These are phyloP conservation scores for Rachicladosporium sp. DNA, from an alignment of 2,329 filamentous ascomycete genomes.

Conservation along the genomic window DNA sequence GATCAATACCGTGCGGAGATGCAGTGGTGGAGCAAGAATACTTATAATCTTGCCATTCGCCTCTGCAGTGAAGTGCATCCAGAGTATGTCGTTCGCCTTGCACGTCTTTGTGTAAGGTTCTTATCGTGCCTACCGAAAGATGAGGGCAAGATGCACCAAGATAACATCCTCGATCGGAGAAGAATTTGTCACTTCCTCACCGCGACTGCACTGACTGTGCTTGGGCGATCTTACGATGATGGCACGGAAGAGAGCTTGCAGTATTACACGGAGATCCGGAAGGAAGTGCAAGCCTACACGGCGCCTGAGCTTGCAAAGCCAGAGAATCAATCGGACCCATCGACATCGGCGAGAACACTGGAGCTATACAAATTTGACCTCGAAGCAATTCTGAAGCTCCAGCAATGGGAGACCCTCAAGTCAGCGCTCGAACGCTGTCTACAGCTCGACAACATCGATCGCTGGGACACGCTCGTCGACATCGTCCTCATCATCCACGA, in stretches of 20 bases:
- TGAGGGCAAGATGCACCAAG: slow-evolving; percentile 7
- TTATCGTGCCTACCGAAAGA: slow-evolving; percentile 13
- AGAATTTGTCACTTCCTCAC: slow-evolving; percentile 62
- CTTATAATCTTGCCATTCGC: slow-evolving; percentile 65
- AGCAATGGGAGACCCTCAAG: slow-evolving; percentile 54
- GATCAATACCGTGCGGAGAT: slow-evolving; percentile 47
- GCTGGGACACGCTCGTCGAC: slow-evolving; percentile 36
- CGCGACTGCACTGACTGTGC: slow-evolving; percentile 31
- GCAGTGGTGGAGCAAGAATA: slow-evolving; percentile 72
- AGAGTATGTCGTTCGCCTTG: slow-evolving; percentile 42
- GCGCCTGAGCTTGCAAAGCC: slow-evolving; percentile 16
- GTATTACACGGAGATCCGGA: slow-evolving; percentile 49
- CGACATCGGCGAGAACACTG: slow-evolving; percentile 41
- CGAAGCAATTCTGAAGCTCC: slow-evolving; percentile 57
- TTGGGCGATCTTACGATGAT: slow-evolving; percentile 36
- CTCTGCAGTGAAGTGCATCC: slow-evolving; percentile 47
- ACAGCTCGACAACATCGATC: slow-evolving; percentile 16
- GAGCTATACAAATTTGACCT: slow-evolving; percentile 66
- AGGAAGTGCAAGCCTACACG: slow-evolving; percentile 43
- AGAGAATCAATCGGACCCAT: too few species aligned
- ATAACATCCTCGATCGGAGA: slow-evolving; percentile 39
- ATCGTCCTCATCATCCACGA: slow-evolving; percentile 33
- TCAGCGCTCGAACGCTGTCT: slow-evolving; percentile 41
- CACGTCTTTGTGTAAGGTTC: slow-evolving; percentile 30
- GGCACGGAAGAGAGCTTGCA: slow-evolving; percentile 33